A percentile compares a stretch with the other conserved stretches of the same genome.
phyloP scores from a whole-genome alignment of 2,329 filamentous ascomycete genomes.

The Talaromyces verruculosus region DNA sequence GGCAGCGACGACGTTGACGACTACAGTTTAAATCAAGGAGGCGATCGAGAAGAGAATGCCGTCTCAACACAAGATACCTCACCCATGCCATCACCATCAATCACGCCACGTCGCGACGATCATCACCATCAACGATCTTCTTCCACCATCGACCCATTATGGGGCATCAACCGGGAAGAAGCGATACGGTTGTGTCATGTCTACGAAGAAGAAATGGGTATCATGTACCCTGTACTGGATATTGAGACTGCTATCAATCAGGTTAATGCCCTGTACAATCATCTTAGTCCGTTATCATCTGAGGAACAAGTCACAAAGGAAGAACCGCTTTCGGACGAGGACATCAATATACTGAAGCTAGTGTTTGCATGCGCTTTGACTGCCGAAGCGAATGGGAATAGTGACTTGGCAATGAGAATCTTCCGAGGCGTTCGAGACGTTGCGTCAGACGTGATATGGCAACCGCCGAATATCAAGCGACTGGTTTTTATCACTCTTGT shows the following conservation, averaged over 20 bases:
- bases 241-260: slow-evolving; percentile 69
- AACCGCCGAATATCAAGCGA: slow-evolving; percentile 58
- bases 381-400: slow-evolving; percentile 75
- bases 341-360: slow-evolving; percentile 73
- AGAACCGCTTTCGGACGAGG: slow-evolving; percentile 36
- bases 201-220: slow-evolving; percentile 81
- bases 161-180: slow-evolving; percentile 71
- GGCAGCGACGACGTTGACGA: slow-evolving; percentile 46
- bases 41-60: not conserved
- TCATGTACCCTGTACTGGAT: slow-evolving; percentile 84
- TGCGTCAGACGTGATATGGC: slow-evolving; percentile 63
- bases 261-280: slow-evolving; percentile 61
- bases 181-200: slow-evolving; percentile 72
- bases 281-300: slow-evolving; percentile 26
- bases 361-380: slow-evolving; percentile 75
- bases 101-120: slow-evolving; percentile 28
- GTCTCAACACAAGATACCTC: slow-evolving; percentile 37
- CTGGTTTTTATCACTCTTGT: slow-evolving; percentile 58
- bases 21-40: slow-evolving; percentile 46
- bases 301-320: not conserved
- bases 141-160: slow-evolving; percentile 63
- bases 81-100: slow-evolving; percentile 33
- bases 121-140: slow-evolving; percentile 31
- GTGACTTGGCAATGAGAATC: slow-evolving; percentile 68
- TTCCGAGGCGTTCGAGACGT: slow-evolving; percentile 74